Conservation (phyloP, 2,329 filamentous ascomycete species). For the Phialocephala sp. region DNA sequence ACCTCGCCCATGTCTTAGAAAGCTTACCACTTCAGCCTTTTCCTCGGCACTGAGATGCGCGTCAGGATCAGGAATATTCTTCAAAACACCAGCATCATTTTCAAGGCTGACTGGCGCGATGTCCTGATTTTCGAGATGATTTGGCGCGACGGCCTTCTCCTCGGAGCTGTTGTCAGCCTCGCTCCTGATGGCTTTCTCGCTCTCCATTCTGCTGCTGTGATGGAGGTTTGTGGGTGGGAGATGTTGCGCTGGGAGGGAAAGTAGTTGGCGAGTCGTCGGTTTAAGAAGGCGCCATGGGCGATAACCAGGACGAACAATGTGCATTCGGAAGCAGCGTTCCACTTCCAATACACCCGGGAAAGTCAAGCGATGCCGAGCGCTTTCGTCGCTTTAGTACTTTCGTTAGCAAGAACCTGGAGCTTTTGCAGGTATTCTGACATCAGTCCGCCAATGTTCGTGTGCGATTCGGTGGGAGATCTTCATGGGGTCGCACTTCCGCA, state of each 20-base stretch:
- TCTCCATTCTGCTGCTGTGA: neutral
- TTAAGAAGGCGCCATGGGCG: neutral
- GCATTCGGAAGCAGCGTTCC: constrained; percentile 2
- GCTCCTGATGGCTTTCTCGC: neutral
- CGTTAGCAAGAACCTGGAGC: neutral
- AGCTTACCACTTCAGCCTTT: constrained; percentile 61
- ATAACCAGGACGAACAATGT: neutral
- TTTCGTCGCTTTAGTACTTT: too few relatives aligned
- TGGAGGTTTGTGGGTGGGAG: neutral
- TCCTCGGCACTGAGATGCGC: constrained; percentile 69
- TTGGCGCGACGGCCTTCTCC: neutral
- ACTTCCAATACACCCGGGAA: neutral
- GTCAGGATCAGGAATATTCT: constrained; percentile 58
- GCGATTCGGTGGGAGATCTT: neutral
- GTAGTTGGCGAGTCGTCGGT: neutral
- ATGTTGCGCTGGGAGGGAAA: neutral
- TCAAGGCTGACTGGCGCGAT: neutral
- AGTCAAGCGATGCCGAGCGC: neutral
- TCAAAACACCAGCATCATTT: constrained; percentile 23
- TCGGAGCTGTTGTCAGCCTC: neutral
- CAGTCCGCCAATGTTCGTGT: neutral
- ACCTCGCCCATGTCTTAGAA: neutral
- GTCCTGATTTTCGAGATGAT: constrained; percentile 12
- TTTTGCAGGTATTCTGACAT: neutral
- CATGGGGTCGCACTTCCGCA: neutral